Base-by-base conservation (phyloP, 2,329 filamentous ascomycete genomes). In the Diaporthe citrichinensis region DNA sequence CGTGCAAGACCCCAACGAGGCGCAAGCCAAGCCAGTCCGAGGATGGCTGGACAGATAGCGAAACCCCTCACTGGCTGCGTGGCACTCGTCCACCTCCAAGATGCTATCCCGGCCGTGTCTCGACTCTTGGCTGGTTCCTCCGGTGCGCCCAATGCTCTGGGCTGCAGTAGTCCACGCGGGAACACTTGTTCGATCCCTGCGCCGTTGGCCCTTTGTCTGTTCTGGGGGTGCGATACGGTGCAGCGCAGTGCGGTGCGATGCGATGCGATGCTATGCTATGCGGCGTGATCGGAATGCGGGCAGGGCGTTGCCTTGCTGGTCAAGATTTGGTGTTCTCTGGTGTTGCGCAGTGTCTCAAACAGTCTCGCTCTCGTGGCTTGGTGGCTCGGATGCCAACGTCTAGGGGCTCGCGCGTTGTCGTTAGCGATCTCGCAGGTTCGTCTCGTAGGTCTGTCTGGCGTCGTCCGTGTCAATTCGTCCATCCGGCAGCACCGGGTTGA, bases 161-260 rank as follows among this genome's bases (percentile, higher is more conserved):
- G 65, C 65, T 74, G 73, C 67, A 72, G 73, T 53, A 72, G 73
- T 71, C 36, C 73, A 44, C 67, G 46, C 53, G 57, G 73, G 57
- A 31, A 62, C 44, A 25, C 25, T 25, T 34, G 41, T 17, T 49
- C 34, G 58, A 61, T 31, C 58, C 57, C 73, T 53, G 67, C 55
- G 73, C 36, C 28, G 15, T 34, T 49, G 15, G 36, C n/a, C 31
- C 31, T 25, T 17, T 49, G 23, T 17, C 44, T 51, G 44, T 23
- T 36, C 44, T 53, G 62, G 41, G 28, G 41, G 6, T 25, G 51
- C 20, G 28, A 46, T 67, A 39, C 31, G 12, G 36, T 39, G 36
- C 36, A 39, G 36, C 36, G 61, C 20, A 23, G 31, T 67, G 34
- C 31, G 39, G 23, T 61, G 51, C 23, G 39, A 36, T 46, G 53